phyloP scores from a whole-genome alignment of 306 rosid genomes.

The Neltuma alba region DNA sequence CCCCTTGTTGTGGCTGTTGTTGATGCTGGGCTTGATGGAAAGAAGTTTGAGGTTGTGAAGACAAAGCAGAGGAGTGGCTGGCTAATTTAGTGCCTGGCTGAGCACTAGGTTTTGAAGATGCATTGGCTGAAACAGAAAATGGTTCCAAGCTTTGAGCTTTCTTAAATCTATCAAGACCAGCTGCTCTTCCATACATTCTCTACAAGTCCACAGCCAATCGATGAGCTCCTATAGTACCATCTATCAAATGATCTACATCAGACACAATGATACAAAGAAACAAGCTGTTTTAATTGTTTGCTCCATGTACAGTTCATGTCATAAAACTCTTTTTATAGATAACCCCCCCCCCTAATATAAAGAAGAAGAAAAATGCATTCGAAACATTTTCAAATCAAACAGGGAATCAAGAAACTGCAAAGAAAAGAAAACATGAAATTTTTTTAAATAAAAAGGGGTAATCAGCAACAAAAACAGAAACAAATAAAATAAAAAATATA shows the following conservation, averaged over 20 bases:
- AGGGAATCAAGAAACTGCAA: slow-evolving; percentile 6
- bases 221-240: slow-evolving; percentile 41
- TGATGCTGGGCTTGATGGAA: slow-evolving; percentile 37
- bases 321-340: slow-evolving; percentile 9
- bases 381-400: neutral
- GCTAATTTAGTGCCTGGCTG: slow-evolving; percentile 47
- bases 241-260: slow-evolving; percentile 43
- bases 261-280: slow-evolving; percentile 33
- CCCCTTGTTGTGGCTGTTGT: slow-evolving; percentile 24
- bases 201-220: slow-evolving; percentile 11
- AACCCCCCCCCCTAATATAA: slow-evolving; percentile 37
- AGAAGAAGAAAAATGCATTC: neutral
- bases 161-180: slow-evolving; percentile 92
- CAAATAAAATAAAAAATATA: neutral
- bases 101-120: slow-evolving; percentile 50
- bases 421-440: neutral
- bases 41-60: slow-evolving; percentile 42
- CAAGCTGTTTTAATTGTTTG: slow-evolving; percentile 5
- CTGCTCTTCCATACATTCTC: slow-evolving; percentile 87
- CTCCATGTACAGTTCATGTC: neutral
- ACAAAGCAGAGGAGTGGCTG: slow-evolving; percentile 45
- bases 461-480: neutral
- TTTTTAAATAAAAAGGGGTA: neutral
- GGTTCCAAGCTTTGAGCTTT: slow-evolving; percentile 94
- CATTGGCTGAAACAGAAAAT: slow-evolving; percentile 58